A percentile compares a stretch with the other conserved stretches of the same genome.
phyloP scores from a whole-genome alignment of 805 yeast genomes.

The Isabelozyma pseudorhagii region DNA sequence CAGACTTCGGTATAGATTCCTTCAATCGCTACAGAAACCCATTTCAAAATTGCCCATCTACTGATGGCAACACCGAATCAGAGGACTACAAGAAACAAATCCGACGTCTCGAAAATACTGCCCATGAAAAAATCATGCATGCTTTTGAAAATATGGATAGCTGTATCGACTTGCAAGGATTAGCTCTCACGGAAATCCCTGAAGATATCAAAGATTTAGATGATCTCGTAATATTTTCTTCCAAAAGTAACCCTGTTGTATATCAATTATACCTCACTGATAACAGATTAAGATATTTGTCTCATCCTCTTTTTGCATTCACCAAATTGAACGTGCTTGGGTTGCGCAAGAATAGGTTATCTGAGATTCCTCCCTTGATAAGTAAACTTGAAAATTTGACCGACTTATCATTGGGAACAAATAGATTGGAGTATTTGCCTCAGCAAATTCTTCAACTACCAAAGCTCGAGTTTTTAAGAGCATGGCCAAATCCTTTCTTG shows the following conservation, averaged over 20 bases:
- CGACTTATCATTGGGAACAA: conserved; percentile 51
- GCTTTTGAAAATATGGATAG: conserved; percentile 48
- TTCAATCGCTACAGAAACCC: conserved; percentile 36
- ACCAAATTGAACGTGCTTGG: conserved; percentile 50
- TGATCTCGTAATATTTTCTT: conserved; percentile 45
- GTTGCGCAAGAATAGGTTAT: conserved; percentile 48
- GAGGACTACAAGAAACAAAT: conserved; percentile 17
- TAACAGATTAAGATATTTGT: conserved; percentile 45
- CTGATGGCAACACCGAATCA: conserved; percentile 24
- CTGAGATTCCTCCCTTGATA: conserved; percentile 47
- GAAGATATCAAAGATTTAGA: conserved; percentile 57
- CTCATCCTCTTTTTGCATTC: conserved; percentile 50
- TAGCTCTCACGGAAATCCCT: conserved; percentile 49
- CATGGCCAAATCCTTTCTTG: conserved; percentile 53
- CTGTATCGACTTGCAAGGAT: conserved; percentile 44
- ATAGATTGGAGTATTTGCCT: conserved; percentile 51
- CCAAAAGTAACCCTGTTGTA: conserved; percentile 11
- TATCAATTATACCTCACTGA: conserved; percentile 51
- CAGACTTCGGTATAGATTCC: conserved; percentile 51
- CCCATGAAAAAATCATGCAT: conserved; percentile 39
- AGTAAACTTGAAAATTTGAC: conserved; percentile 38
- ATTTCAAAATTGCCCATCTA: conserved; percentile 25
- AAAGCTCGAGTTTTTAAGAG: conserved; percentile 41
- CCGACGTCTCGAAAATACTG: conserved; percentile 20
- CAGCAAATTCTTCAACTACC: conserved; percentile 48